Evolutionary conservation across 2,329 filamentous ascomycete genomes (phyloP).

Genomic region (Trichoderma sp.): DNA sequence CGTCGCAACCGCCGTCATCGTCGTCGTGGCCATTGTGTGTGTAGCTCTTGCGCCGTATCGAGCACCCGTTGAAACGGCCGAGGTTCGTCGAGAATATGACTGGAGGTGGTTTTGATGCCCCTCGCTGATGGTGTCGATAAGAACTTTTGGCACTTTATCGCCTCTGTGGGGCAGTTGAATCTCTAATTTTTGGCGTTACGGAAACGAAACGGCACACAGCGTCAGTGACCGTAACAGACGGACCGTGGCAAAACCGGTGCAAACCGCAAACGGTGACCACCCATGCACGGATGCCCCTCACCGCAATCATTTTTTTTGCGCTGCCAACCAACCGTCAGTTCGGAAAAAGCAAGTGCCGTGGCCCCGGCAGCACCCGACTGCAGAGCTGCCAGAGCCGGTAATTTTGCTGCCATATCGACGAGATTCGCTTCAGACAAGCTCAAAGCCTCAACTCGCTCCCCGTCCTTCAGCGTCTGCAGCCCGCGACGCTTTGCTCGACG

Average conservation of each 20-base stretch:
- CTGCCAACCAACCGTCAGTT: not conserved
- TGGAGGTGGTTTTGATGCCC: slow-evolving; percentile 17
- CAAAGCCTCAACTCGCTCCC: slow-evolving; percentile 31
- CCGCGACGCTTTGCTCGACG: slow-evolving; percentile 27
- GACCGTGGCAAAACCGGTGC: not conserved
- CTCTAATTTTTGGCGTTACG: not conserved
- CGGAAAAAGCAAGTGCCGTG: slow-evolving; percentile 36
- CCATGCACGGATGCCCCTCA: slow-evolving; percentile 11
- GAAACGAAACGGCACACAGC: not conserved
- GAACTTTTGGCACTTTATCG: slow-evolving; percentile 24
- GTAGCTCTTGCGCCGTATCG: not conserved
- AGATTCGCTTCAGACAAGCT: slow-evolving; percentile 30
- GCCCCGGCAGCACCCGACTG: slow-evolving; percentile 33
- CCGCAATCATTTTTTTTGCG: slow-evolving; percentile 11
- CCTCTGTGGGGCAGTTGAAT: slow-evolving; percentile 14
- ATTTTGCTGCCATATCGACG: slow-evolving; percentile 23
- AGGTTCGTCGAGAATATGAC: not conserved
- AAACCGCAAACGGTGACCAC: too few relatives aligned
- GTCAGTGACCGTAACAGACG: not conserved
- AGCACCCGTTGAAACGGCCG: not conserved
- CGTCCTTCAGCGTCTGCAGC: slow-evolving; percentile 30
- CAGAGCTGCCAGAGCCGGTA: slow-evolving; percentile 21
- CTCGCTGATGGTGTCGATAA: slow-evolving; percentile 23
- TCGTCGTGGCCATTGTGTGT: slow-evolving; percentile 51
- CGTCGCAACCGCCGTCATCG: slow-evolving; percentile 68